Evolutionary conservation across 2,329 filamentous ascomycete species (phyloP), one percentile per base, ranked within the genome.

Genomic region (Neopestalotiopsis sp.): DNA sequence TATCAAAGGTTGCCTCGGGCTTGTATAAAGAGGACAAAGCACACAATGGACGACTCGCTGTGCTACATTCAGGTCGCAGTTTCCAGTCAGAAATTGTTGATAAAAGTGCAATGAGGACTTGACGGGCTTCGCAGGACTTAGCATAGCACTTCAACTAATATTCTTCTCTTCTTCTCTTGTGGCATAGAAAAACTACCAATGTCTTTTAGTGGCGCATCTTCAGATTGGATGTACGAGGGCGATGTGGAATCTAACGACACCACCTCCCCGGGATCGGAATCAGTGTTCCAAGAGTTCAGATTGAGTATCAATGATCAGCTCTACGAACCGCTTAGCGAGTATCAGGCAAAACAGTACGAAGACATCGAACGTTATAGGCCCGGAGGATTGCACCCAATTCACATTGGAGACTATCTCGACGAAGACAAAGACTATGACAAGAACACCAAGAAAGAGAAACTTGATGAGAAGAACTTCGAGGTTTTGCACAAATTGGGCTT

Each of bases 341-440:
- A 57, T 58, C 6, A n/a, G 32, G 14, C 20, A 4, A 34, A 30
- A 4, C 63, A 66, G 7, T 57, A 58, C 9, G 49, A 66, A 45
- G 42, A 66, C 2, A 28, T 66, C 6, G 63, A 56, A 10, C 30
- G 45, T 32, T 34, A 66, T 38, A 56, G 30, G 38, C 63, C 42
- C 45, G 63, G 63, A 24, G 63, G 63, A 1, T 58, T 66, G 12
- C 63, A 66, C 32, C 63, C 49, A 4, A 7, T 58, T 14, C 49
- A 66, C 30, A 38, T 57, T 38, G 63, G 63, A 4, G 63, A 66
- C 14, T 66, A 56, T 28, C 42, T 66, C 12, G 63, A 66, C 32
- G 28, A 4, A 4, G 40, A 58, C 3, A 9, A 28, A 28, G 3
- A 28, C 24, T 28, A 28, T 28, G 24, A 28, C 24, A 28, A 28